These are phyloP conservation scores for Coemansia sp. DNA, from an alignment of 192 early-diverging fungal species.

Conservation along the genomic window DNA sequence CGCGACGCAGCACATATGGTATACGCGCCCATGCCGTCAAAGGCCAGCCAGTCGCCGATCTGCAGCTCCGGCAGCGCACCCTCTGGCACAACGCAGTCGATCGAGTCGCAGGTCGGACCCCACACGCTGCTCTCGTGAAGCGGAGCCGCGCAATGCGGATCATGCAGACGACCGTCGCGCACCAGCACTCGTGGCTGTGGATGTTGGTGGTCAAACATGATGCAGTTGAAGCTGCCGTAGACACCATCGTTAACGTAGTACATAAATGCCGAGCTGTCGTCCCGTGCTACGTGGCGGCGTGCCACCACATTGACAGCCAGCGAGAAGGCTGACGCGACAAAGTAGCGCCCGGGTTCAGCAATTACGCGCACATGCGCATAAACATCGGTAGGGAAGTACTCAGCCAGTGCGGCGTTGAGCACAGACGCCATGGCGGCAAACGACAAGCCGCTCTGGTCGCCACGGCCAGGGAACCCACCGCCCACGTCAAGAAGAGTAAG, in stretches of 20 bases:
- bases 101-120: conserved; percentile 99
- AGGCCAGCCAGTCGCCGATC: conserved; percentile 95
- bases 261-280: conserved; percentile 57
- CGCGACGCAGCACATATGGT: conserved; percentile 85
- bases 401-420: conserved; percentile 76
- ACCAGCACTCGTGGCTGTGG: conserved; percentile 70
- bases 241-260: conserved; percentile 99
- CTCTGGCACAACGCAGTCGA: conserved; percentile 82
- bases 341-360: conserved; percentile 98
- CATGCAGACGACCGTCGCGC: conserved; percentile 49
- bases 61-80: conserved; percentile 75
- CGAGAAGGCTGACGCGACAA: conserved; percentile 89
- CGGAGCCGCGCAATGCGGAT: conserved; percentile 1
- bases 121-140: conserved; percentile 71
- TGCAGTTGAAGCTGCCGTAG: conserved; percentile 98
- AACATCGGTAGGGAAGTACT: conserved; percentile 64
- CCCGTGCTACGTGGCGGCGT: conserved; percentile 70
- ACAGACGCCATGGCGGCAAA: conserved; percentile 82
- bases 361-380: conserved; percentile 78
- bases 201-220: conserved; percentile 92
- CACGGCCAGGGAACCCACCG: conserved; percentile 91
- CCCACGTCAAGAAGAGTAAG: conserved; percentile 82
- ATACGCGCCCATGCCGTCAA: conserved; percentile 97
- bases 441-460: conserved; percentile 69
- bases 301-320: conserved; percentile 92